Conservation (phyloP, 2,329 filamentous ascomycete genomes). For the Colletotrichum theobromicola region DNA sequence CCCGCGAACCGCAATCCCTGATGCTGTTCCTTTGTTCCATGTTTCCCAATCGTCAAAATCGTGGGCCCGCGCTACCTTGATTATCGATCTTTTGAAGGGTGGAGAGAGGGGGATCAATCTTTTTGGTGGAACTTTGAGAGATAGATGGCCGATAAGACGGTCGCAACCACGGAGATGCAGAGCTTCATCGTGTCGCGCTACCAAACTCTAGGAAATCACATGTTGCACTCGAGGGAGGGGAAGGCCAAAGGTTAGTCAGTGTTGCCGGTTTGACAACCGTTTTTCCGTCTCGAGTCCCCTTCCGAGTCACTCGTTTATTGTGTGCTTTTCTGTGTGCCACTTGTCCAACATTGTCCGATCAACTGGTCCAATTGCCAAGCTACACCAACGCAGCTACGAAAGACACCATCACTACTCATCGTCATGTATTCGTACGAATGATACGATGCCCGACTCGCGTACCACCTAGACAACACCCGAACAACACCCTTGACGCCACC, state of each 20-base stretch:
- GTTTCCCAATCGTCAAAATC: background rate
- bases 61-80: background rate
- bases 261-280: background rate
- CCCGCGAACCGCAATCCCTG: background rate
- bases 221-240: background rate
- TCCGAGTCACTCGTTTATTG: background rate
- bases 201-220: constrained; percentile 1
- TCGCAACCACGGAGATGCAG: background rate
- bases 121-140: background rate
- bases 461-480: background rate
- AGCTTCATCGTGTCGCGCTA: background rate
- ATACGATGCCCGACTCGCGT: background rate
- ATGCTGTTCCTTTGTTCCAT: background rate
- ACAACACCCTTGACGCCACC: background rate
- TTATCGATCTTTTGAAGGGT: background rate
- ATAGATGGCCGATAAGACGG: background rate
- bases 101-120: background rate
- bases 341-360: constrained; percentile 1
- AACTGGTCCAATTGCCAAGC: background rate
- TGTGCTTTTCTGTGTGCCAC: background rate
- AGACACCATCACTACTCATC: background rate
- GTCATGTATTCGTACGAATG: background rate
- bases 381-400: background rate
- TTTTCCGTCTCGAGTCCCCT: background rate
- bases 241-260: background rate